Conservation (phyloP, 2,329 filamentous ascomycete species). For the Hypoxylon sp. region DNA sequence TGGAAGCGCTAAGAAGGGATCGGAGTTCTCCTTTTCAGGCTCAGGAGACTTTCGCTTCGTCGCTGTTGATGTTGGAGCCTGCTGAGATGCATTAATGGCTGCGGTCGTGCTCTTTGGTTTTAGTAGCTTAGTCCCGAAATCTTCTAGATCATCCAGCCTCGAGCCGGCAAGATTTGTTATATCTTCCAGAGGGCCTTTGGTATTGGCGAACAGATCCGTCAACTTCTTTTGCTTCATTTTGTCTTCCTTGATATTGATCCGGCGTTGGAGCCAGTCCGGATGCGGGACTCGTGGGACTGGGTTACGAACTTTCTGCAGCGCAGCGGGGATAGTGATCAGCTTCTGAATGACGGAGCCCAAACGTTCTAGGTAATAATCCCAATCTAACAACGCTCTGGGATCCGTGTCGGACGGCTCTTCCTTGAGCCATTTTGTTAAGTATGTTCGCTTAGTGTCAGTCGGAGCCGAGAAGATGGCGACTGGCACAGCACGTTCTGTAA, state of each 20-base stretch:
- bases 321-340: conserved; percentile 97
- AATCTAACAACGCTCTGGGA: conserved; percentile 90
- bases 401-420: conserved; percentile 94
- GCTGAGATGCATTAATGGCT: conserved; percentile 70
- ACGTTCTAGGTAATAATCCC: conserved; percentile 97
- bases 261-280: conserved; percentile 94
- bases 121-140: conserved; percentile 79
- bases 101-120: conserved; percentile 74
- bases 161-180: conserved; percentile 75
- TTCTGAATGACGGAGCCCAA: conserved; percentile 98
- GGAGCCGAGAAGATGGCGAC: conserved; percentile 98
- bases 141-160: conserved; percentile 80
- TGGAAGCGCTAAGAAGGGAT: conserved; percentile 87
- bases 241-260: conserved; percentile 96
- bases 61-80: conserved; percentile 63
- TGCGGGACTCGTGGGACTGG: conserved; percentile 94
- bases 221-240: conserved; percentile 99
- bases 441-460: conserved; percentile 86
- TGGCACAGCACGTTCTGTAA: conserved; percentile 94
- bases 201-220: conserved; percentile 82
- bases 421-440: conserved; percentile 94
- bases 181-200: conserved; percentile 79
- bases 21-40: conserved; percentile 72
- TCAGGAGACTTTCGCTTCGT: conserved; percentile 84
- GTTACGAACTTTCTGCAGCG: conserved; percentile 93